These are phyloP conservation scores for Entelexis sorbosivorans DNA, from an alignment of 1,139 yeast species.

Conservation along the genomic window DNA sequence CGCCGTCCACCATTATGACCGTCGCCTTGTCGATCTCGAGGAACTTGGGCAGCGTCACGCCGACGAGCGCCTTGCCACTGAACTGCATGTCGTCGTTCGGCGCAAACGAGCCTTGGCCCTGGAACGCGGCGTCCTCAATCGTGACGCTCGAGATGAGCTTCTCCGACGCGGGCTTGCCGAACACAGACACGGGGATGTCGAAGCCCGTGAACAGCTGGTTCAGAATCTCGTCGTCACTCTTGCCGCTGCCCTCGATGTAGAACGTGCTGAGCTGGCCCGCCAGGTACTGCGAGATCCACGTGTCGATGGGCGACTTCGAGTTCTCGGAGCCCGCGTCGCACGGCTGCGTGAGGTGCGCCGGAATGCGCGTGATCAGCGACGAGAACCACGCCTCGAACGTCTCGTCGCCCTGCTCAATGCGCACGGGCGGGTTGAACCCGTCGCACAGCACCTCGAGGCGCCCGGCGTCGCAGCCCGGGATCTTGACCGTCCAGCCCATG, in stretches of 20 bases:
- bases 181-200: constrained; percentile 17
- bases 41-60: constrained; percentile 19
- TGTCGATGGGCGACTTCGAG: constrained; percentile 22
- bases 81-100: constrained; percentile 8
- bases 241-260: constrained; percentile 10
- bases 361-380: constrained; percentile 13
- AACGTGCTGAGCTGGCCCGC: constrained; percentile 16
- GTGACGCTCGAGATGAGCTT: constrained; percentile 18
- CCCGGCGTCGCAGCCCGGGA: constrained; percentile 19
- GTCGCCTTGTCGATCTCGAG: constrained; percentile 18
- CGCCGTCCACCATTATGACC: constrained; percentile 18
- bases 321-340: constrained; percentile 12
- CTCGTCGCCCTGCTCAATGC: background rate
- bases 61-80: constrained; percentile 21
- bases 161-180: constrained; percentile 21
- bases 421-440: constrained; percentile 13
- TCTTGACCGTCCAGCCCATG: constrained; percentile 21
- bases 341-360: constrained; percentile 13
- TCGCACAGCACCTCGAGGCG: constrained; percentile 10
- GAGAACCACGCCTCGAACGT: constrained; percentile 13
- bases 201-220: constrained; percentile 15
- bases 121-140: constrained; percentile 15
- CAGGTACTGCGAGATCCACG: constrained; percentile 18
- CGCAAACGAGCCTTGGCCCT: background rate
- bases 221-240: constrained; percentile 2